phyloP scores from a whole-genome alignment of 441 rosid species.

The Bruguiera hainesii region DNA sequence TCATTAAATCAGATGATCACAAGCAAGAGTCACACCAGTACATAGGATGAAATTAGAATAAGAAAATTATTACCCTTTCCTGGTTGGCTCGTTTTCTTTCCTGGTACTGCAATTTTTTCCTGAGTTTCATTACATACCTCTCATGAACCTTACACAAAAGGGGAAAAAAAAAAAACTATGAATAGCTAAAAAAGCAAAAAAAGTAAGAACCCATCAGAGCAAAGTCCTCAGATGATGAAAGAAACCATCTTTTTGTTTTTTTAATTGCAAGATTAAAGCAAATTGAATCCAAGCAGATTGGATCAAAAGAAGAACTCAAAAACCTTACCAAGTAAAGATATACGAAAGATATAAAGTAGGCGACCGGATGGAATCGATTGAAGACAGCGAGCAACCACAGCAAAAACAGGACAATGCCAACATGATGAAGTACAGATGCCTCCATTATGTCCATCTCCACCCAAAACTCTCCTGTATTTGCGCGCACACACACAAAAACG shows the following conservation, averaged over 20 bases:
- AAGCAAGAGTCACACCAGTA: too few relatives aligned
- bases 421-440: constrained; percentile 63
- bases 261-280: too few relatives aligned
- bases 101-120: constrained; percentile 60
- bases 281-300: background rate
- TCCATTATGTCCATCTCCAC: constrained; percentile 39
- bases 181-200: background rate
- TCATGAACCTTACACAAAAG: constrained; percentile 58
- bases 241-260: background rate
- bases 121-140: constrained; percentile 58
- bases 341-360: constrained; percentile 50
- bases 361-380: constrained; percentile 45
- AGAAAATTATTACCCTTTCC: constrained; percentile 50
- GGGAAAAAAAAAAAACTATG: background rate
- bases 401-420: constrained; percentile 48
- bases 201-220: too few relatives aligned
- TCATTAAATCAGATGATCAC: background rate
- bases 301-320: background rate
- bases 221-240: background rate
- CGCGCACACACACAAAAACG: background rate
- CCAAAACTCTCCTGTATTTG: background rate
- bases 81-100: constrained; percentile 65
- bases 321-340: constrained; percentile 68
- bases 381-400: constrained; percentile 64
- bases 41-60: background rate